Evolutionary conservation across 805 yeast genomes (phyloP), one percentile per base, ranked within the genome.

Genomic region (Myxozyma melibiosi): DNA sequence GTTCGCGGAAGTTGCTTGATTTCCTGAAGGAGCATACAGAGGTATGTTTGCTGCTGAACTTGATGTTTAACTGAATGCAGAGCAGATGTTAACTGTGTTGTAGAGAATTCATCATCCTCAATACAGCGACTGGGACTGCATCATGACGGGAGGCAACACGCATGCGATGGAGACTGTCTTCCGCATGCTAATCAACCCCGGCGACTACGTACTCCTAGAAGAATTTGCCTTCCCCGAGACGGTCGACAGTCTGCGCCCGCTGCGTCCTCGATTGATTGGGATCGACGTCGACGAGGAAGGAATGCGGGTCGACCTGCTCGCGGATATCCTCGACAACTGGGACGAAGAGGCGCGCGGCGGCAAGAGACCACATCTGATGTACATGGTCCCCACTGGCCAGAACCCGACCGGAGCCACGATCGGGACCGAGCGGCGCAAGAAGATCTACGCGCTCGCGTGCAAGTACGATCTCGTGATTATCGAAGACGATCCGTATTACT

Each of bases 401-500:
- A 92, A 92, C 80, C 99, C 99, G 63, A 91, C 97, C 18, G 99
- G 99, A 37, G 84, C 96, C 2, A 87, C 90, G 24, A 77, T 94
- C 67, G 77, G 86, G 34, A 74, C 68, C 27, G 91, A 88, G 68
- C 84, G 98, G 76, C 88, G 97, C 76, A 71, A 74, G 61, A 82
- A 79, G 55, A 80, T 94, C 65, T 91, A 90, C 74, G 79, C 81
- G 60, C 70, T 92, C 61, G 92, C 96, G 34, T 84, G 82, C 70
- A 85, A 89, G 76, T 87, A 90, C 72, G 97, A 94, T 74, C 79
- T 92, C 70, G 68, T 92, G 54, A 85, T 92, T 65, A 72, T 92
- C 51, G 99, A 92, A 76, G 99, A 92, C 73, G 99, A 94, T 75
- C 99, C 99, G 53, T 92, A 92, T 83, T 92, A 89, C 78, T 92